phyloP scores from a whole-genome alignment of 306 rosid species.

The Nissolia schottii region DNA sequence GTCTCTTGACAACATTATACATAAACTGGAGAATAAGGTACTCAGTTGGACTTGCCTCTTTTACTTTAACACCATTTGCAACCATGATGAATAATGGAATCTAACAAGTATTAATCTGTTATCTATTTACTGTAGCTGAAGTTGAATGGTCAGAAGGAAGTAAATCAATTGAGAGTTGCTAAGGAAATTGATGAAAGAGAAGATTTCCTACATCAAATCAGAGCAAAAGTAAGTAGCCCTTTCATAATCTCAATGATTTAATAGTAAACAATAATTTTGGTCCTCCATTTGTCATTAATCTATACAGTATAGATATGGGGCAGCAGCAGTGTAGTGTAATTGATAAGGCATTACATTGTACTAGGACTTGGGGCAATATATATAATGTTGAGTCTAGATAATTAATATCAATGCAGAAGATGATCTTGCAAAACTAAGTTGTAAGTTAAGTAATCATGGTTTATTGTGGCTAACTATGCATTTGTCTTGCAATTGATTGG shows the following conservation, averaged over 20 bases:
- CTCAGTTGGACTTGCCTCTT: neutral
- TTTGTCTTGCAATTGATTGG: conserved; percentile 4
- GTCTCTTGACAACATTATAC: conserved; percentile 31
- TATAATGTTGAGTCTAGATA: too few species aligned
- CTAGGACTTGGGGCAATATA: too few species aligned
- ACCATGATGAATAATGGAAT: conserved; percentile 6
- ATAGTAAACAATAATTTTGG: neutral
- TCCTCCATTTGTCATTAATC: neutral
- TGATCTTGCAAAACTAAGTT: neutral
- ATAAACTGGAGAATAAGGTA: conserved; percentile 50
- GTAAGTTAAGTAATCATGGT: neutral
- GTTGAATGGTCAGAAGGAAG: conserved; percentile 40
- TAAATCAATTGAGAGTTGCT: conserved; percentile 39
- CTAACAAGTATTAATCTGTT: conserved; percentile 6
- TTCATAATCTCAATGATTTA: neutral
- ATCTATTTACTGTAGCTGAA: conserved; percentile 32
- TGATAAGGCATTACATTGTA: neutral
- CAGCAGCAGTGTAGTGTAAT: too few species aligned
- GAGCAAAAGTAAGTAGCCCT: conserved; percentile 53
- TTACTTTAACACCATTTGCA: neutral
- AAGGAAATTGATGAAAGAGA: conserved; percentile 56
- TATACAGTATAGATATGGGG: too few species aligned
- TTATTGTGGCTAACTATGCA: conserved; percentile 19
- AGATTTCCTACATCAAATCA: conserved; percentile 83
- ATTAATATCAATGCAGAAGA: neutral